phyloP scores from a whole-genome alignment of 176 grass and related monocot genomes.

The Oryza glumipatula region DNA sequence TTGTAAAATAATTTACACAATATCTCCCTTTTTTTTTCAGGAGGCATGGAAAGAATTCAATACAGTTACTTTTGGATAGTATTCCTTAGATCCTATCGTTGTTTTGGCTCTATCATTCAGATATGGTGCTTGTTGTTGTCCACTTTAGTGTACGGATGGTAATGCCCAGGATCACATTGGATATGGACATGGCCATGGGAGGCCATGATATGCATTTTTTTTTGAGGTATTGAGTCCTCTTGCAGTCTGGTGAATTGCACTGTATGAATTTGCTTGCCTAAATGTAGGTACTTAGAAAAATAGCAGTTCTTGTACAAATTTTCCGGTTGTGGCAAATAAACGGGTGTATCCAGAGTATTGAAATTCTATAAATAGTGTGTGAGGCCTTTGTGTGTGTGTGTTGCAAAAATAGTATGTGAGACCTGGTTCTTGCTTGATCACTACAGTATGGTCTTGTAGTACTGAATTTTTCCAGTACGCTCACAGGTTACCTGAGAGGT shows the following conservation, averaged over 20 bases:
- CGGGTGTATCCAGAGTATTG: background rate
- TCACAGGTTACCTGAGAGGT: no score
- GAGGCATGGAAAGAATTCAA: conserved; percentile 91
- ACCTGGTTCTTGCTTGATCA: no score
- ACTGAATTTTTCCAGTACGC: background rate
- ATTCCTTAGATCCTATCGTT: conserved; percentile 17
- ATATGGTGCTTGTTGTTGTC: background rate
- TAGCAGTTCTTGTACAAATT: background rate
- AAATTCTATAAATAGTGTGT: background rate
- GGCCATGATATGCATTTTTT: background rate
- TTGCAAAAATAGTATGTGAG: no score
- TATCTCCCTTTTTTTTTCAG: conserved; percentile 43
- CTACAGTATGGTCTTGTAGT: no score
- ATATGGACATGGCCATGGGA: background rate
- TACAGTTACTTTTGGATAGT: conserved; percentile 61
- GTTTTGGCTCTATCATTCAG: background rate
- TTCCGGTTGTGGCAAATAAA: background rate
- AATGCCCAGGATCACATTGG: conserved; percentile 2
- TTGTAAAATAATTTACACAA: background rate
- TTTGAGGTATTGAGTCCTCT: background rate
- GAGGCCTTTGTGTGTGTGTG: no score
- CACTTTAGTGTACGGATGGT: background rate
- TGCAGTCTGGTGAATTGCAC: background rate
- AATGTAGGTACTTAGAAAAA: background rate
- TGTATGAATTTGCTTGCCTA: background rate